Conservation (phyloP, 2,329 filamentous ascomycete species). For the Escovopsis sp. region DNA sequence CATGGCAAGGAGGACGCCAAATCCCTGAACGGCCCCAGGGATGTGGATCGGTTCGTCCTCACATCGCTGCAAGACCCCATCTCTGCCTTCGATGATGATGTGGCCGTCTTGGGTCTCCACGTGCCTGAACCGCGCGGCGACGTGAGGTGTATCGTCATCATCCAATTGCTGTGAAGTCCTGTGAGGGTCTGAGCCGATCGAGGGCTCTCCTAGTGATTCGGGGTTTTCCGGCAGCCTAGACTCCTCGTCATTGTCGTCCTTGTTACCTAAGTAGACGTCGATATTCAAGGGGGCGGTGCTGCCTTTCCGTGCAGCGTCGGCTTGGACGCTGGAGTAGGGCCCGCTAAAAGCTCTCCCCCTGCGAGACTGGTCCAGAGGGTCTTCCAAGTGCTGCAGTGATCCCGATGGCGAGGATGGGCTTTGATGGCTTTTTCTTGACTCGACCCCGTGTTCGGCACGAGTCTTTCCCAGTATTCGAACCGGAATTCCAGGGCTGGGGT, state of each 20-base stretch:
- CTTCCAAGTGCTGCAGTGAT: conserved; percentile 8
- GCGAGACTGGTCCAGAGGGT: conserved; percentile 11
- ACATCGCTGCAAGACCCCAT: conserved; percentile 61
- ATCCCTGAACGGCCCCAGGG: conserved; percentile 67
- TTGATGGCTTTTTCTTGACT: conserved; percentile 14
- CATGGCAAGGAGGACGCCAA: conserved; percentile 63
- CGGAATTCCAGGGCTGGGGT: conserved; percentile 15
- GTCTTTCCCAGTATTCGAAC: conserved; percentile 15
- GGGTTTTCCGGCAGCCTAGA: conserved; percentile 8
- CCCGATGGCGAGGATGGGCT: conserved; percentile 10
- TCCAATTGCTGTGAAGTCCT: conserved; percentile 9
- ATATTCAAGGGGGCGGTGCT: conserved; percentile 20
- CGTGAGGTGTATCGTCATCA: conserved; percentile 27
- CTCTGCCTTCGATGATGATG: conserved; percentile 66
- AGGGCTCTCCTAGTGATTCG: background rate
- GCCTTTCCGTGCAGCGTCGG: conserved; percentile 27
- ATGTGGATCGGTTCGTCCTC: conserved; percentile 88
- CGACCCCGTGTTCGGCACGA: conserved; percentile 16
- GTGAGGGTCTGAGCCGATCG: conserved; percentile 2
- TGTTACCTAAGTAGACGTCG: conserved; percentile 13
- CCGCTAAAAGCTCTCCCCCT: conserved; percentile 23
- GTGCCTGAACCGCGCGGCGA: conserved; percentile 68
- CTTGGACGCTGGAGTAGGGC: conserved; percentile 30
- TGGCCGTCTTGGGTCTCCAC: conserved; percentile 64
- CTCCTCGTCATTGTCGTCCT: conserved; percentile 19